Conservation (phyloP, 768 basidiomycete genomes). For the Tubosaeta sp. region DNA sequence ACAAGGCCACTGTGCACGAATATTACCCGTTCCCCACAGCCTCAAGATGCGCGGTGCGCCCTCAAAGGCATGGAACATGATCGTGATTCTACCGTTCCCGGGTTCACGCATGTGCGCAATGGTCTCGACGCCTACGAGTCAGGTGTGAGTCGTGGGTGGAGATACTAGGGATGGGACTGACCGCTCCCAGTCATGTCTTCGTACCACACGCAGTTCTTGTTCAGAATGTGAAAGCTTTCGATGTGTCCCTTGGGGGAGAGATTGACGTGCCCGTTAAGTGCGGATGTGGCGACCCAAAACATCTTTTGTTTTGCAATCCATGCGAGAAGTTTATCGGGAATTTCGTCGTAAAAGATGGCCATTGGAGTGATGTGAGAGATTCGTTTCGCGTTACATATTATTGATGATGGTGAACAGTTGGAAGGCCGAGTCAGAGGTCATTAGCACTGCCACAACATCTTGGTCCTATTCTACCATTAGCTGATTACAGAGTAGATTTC, state of each 20-base stretch:
- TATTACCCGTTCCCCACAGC: slow-evolving; percentile 52
- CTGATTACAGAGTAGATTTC: too few relatives aligned
- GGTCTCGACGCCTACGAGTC: slow-evolving; percentile 52
- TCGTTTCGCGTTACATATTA: too few relatives aligned
- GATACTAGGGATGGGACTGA: slow-evolving; percentile 25
- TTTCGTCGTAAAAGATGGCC: slow-evolving; percentile 55
- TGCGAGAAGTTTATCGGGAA: slow-evolving; percentile 46
- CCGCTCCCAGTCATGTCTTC: slow-evolving; percentile 72
- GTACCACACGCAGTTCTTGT: slow-evolving; percentile 60
- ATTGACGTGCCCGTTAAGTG: slow-evolving; percentile 64
- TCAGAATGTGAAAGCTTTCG: slow-evolving; percentile 57
- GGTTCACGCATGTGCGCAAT: slow-evolving; percentile 56
- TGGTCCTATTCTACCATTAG: too few relatives aligned
- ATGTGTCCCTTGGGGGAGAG: slow-evolving; percentile 62
- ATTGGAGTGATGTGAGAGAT: too few relatives aligned
- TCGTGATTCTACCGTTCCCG: slow-evolving; percentile 53
- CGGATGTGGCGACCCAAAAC: slow-evolving; percentile 70
- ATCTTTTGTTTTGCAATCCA: slow-evolving; percentile 63
- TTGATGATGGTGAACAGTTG: too few relatives aligned
- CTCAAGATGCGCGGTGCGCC: slow-evolving; percentile 57
- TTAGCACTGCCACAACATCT: too few relatives aligned
- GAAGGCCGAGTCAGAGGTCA: too few relatives aligned
- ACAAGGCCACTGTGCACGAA: background rate
- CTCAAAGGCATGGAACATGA: slow-evolving; percentile 59
- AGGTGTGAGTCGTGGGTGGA: background rate